These are phyloP conservation scores for Acer campestre DNA, from an alignment of 345 rosid species.

Conservation along the genomic window DNA sequence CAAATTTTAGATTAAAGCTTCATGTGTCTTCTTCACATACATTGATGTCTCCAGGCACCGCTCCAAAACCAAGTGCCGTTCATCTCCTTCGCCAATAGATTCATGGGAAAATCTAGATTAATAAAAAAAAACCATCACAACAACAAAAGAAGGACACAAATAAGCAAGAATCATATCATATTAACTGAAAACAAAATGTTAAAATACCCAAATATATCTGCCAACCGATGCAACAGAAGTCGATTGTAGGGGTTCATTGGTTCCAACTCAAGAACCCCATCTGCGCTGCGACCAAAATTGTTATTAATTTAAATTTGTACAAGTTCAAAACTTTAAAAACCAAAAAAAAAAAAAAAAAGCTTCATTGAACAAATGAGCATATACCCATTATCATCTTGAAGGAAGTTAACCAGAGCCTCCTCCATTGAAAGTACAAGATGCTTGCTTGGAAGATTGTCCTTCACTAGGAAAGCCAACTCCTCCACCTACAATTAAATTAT, in stretches of 20 bases:
- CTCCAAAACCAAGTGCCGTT: constrained; percentile 55
- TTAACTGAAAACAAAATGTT: background rate
- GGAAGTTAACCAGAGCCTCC: constrained; percentile 55
- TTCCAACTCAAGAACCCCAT: constrained; percentile 60
- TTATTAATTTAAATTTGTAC: background rate
- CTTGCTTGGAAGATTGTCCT: constrained; percentile 63
- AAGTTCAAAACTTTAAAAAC: background rate
- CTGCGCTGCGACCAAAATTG: constrained; percentile 42
- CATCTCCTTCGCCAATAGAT: constrained; percentile 69
- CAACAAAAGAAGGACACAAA: background rate
- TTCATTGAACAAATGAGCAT: background rate
- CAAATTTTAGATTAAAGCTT: constrained; percentile 1
- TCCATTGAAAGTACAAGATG: constrained; percentile 71
- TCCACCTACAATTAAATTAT: constrained; percentile 43
- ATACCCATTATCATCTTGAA: constrained; percentile 45
- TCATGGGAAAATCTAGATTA: constrained; percentile 60
- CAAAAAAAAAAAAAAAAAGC: background rate
- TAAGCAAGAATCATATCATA: background rate
- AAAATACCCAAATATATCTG: constrained; percentile 69
- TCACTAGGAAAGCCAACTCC: constrained; percentile 68
- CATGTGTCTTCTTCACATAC: constrained; percentile 35
- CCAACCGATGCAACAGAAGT: constrained; percentile 67
- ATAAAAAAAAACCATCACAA: constrained; percentile 11
- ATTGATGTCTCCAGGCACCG: constrained; percentile 65
- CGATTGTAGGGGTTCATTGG: constrained; percentile 72